Percentiles rank a stretch among this genome's conserved stretches.
These are phyloP conservation scores for Neurospora discreta DNA, from an alignment of 495 filamentous ascomycete species.

Conservation along the genomic window DNA sequence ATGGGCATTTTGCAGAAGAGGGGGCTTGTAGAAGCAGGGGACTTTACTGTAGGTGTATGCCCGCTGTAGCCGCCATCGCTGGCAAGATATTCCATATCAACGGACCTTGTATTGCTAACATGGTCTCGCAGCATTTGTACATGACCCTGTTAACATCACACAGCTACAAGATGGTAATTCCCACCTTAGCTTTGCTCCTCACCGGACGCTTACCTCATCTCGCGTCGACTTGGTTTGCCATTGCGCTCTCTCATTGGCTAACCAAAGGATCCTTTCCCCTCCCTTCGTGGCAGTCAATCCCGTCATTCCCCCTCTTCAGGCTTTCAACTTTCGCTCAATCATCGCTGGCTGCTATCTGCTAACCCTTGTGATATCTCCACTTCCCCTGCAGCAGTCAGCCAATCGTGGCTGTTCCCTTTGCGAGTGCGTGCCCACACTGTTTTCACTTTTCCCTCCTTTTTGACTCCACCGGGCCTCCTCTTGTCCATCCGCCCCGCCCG, in stretches of 20 bases:
- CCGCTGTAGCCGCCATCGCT: not conserved
- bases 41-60: not conserved
- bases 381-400: conserved; percentile 19
- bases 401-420: conserved; percentile 17
- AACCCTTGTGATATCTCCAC: conserved; percentile 13
- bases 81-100: not conserved
- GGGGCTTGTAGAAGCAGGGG: too few species aligned
- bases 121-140: rapidly evolving
- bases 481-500: not conserved
- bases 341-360: conserved; percentile 24
- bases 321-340: conserved; percentile 18
- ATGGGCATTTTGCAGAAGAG: too few species aligned
- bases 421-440: conserved; percentile 1
- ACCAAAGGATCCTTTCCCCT: not conserved
- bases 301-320: conserved; percentile 11
- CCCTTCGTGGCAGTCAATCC: conserved; percentile 2
- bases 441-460: not conserved
- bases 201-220: conserved; percentile 15
- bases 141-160: not conserved
- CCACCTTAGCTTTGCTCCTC: not conserved
- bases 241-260: conserved; percentile 11
- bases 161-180: not conserved
- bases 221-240: not conserved
- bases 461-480: not conserved
- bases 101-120: not conserved